Base-by-base conservation (phyloP, 805 yeast genomes). In the Metschnikowia peoriensis region DNA sequence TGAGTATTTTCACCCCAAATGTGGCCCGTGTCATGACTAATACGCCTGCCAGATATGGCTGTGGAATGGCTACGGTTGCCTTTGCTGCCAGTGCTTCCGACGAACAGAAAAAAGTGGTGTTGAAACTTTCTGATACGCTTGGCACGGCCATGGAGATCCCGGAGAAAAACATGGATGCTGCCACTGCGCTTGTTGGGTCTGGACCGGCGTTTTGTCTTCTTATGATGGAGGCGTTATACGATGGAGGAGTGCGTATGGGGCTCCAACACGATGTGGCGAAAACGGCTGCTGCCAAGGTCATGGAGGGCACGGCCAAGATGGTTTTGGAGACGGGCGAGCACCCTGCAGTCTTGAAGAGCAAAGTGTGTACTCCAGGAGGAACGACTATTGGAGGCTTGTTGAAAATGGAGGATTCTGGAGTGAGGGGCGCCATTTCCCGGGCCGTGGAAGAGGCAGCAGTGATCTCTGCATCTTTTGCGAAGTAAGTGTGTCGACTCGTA, bases 1-100 rank as follows among this genome's bases (percentile, higher is more conserved):
- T 91, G 60, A 56, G 66, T 16, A 63, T 67, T 1, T 79, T 82
- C 61, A 75, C 88, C 9, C 73, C 78, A 7, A 73, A 77, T 53
- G 84, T 93, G 34, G 89, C 96, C 22, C 81, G 96, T 57, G 96
- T 96, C n/a, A 92, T 96, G 96, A 93, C 99, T 44, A 94, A 93
- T 72, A 94, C 99, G 0, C 97, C 99, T 3, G 96, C 97, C 16
- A 85, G 86, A 67, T 89, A 81, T 68, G 97, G 97, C 22, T 83
- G 85, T 61, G 99, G 98, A 47, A 90, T 93, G 79, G 97, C 98
- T 10, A 91, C 90, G 39, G 84, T 94, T n/a, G 81, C 97, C 2
- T 84, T 88, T 64, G 82, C 93, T 9, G 56, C 69, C 2, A 70
- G 69, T 10, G 85, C 84, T 16, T 73, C 71, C 38, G 57, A 55